Conservation (phyloP, 306 rosid genomes). For the Morella rubra region DNA sequence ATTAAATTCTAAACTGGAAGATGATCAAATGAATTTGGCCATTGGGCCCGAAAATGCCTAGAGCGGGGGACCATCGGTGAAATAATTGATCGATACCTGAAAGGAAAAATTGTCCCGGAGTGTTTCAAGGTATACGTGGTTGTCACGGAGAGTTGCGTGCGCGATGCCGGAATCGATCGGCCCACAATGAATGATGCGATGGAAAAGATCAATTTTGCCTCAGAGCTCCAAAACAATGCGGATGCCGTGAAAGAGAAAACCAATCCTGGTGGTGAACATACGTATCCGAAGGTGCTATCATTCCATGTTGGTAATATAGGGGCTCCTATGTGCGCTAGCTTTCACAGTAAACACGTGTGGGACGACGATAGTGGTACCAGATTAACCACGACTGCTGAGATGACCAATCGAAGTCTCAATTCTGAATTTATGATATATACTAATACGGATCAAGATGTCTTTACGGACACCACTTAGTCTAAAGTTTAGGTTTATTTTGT, state of each 20-base stretch:
- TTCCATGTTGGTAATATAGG: not conserved
- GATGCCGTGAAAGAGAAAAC: not conserved
- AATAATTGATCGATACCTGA: conserved; percentile 40
- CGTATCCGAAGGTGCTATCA: not conserved
- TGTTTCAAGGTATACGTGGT: conserved; percentile 44
- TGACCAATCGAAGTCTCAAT: not conserved
- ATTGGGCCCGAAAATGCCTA: conserved; percentile 20
- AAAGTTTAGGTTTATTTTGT: not conserved
- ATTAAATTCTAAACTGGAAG: not conserved
- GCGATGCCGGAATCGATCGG: conserved; percentile 48
- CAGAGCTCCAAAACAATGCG: conserved; percentile 53
- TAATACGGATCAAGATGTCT: not conserved
- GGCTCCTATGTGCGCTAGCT: not conserved
- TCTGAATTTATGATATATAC: too few relatives aligned
- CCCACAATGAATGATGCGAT: conserved; percentile 68
- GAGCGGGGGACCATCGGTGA: conserved; percentile 19
- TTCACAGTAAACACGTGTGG: not conserved
- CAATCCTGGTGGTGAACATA: not conserved
- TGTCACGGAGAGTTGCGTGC: conserved; percentile 45
- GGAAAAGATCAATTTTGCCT: conserved; percentile 50
- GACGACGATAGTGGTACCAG: not conserved
- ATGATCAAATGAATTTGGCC: conserved; percentile 9
- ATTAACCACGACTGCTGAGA: not conserved
- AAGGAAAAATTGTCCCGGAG: conserved; percentile 19
- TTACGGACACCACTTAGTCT: too few relatives aligned